A percentile compares a stretch with the other conserved stretches of the same genome.
Conservation (phyloP, 2,329 filamentous ascomycete genomes). For the Chrysoporthe cubensis region DNA sequence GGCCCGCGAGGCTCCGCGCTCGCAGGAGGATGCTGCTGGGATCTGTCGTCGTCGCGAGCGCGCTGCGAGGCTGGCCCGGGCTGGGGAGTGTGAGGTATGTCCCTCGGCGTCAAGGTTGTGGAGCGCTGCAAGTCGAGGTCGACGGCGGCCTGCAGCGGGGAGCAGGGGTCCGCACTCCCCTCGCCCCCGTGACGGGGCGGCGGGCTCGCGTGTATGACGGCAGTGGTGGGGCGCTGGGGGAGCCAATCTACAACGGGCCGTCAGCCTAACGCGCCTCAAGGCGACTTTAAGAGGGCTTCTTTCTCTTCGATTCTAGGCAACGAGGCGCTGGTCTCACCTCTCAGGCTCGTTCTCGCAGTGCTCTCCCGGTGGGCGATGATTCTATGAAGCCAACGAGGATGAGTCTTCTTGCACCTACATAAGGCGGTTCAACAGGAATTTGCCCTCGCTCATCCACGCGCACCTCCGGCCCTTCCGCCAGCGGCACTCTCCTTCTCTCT, state of each 20-base stretch:
- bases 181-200: conserved; percentile 28
- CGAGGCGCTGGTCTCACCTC: background rate
- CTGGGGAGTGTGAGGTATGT: background rate
- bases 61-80: no score
- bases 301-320: background rate
- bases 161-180: background rate
- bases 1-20: background rate
- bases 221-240: conserved; percentile 17
- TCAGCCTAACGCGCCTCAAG: conserved; percentile 4
- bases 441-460: background rate
- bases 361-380: background rate
- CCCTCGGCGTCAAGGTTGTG: background rate
- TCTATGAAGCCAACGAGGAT: background rate
- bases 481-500: background rate
- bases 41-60: background rate
- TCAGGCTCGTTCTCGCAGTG: background rate
- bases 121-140: background rate
- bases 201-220: conserved; percentile 27
- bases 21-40: no score
- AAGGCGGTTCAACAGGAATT: conserved; percentile 1
- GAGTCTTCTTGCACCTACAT: background rate
- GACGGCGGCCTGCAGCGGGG: background rate
- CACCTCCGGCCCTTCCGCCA: background rate
- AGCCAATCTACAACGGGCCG: background rate
- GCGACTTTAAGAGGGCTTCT: background rate